Evolutionary conservation across 2,329 filamentous ascomycete species (phyloP), one percentile per base, ranked within the genome.

Genomic region (Cryphonectria nitschkei): DNA sequence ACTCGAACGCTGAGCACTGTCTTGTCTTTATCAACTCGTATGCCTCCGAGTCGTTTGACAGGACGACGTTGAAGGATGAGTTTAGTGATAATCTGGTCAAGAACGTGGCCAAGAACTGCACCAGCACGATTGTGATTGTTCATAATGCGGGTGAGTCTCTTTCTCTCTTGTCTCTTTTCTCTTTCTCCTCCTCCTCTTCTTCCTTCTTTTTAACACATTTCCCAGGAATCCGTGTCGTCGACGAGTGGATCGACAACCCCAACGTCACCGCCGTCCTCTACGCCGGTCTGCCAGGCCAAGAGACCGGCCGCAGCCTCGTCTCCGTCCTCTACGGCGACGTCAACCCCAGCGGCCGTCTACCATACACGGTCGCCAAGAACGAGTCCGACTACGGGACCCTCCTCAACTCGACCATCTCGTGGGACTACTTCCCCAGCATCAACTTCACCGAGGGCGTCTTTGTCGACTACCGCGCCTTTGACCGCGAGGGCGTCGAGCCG

Each of bases 21-120:
- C 80, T 92, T 1, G 88, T 91, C 0, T 88, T 92, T 74, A 86
- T 88, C 74, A 92, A 92, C 76, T 86, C 85, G 8, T 93, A 91
- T 78, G 88, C 91, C 0, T 90, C 91, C 1, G 94, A 97, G 80
- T 92, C 91, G 0, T 91, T 86, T 74, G 86, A 93, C 72, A 84
- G 89, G 64, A 82, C 87, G 0, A 84, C 84, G 7, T 82, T 93
- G 61, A 85, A 85, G 41, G 93, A 95, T 76, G 90, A 90, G 71
- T 88, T 88, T 67, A 89, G 87, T 2, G 89, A 92, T 73, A 80
- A 78, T 0, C 80, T 91, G 0, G 84, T 92, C 52, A 80, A 79
- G 0, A 84, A 86, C 58, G 88, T 92, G 0, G 89, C 90, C 0
- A 79, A 82, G 13, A 82, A 84, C 34, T 92, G 89, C 78, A 83